Conservation (phyloP, 106 monocot species). For the Alisma plantagoaquatica region DNA sequence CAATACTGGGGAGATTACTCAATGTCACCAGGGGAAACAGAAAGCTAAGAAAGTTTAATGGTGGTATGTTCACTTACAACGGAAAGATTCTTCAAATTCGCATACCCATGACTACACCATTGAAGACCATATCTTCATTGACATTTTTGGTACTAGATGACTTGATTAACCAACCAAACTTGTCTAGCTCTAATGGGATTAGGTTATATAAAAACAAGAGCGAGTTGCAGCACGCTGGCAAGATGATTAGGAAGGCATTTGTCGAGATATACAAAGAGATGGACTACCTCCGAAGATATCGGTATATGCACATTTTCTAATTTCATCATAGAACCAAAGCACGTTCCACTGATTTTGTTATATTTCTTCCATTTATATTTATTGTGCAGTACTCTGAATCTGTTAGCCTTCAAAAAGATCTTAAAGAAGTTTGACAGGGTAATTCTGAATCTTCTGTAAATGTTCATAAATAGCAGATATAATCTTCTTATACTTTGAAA, state of each 20-base stretch:
- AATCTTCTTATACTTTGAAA: neutral
- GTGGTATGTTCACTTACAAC: constrained; percentile 42
- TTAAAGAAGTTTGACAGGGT: constrained; percentile 98
- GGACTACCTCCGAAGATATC: constrained; percentile 64
- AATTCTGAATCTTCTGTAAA: neutral
- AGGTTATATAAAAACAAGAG: constrained; percentile 61
- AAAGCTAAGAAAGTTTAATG: too few species aligned
- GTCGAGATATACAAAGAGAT: constrained; percentile 89
- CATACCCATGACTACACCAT: constrained; percentile 84
- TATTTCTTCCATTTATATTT: neutral
- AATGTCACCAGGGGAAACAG: too few species aligned
- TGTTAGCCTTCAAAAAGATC: constrained; percentile 94
- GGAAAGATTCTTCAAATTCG: constrained; percentile 77
- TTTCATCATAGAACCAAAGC: neutral
- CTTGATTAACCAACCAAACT: constrained; percentile 41
- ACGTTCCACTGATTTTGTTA: neutral
- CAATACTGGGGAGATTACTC: too few species aligned
- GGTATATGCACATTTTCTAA: constrained; percentile 26
- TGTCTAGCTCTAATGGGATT: constrained; percentile 19
- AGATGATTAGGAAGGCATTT: constrained; percentile 93
- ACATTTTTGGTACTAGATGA: constrained; percentile 54
- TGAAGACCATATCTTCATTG: constrained; percentile 75
- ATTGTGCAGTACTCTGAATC: constrained; percentile 75
- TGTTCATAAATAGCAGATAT: neutral
- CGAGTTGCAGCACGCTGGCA: constrained; percentile 76